Percentiles rank a stretch among this genome's conserved stretches.
Evolutionary conservation across 164 flowering plant species (phyloP).

Genomic region (Chimonanthus praecox): DNA sequence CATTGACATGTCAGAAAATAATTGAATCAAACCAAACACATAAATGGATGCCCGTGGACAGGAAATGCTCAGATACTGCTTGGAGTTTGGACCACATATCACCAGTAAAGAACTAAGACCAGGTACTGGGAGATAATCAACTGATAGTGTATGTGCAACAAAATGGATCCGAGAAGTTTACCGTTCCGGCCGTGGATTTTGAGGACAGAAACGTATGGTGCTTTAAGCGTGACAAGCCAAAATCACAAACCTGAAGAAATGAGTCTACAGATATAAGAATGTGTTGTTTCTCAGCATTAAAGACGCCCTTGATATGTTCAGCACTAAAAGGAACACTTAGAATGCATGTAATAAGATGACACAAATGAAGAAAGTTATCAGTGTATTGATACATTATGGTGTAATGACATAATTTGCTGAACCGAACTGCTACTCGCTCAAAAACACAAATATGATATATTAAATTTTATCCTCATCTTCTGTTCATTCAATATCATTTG

Average conservation of each 20-base stretch:
- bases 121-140: not conserved
- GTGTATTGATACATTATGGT: not conserved
- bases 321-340: not conserved
- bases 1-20: not conserved
- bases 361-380: not conserved
- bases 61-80: not conserved
- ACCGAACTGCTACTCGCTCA: not conserved
- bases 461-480: too few species aligned
- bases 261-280: not conserved
- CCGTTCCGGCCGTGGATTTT: slow-evolving; percentile 97
- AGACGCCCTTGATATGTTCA: not conserved
- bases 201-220: slow-evolving; percentile 93
- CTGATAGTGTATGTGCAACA: not conserved
- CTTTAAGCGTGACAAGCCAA: slow-evolving; percentile 92
- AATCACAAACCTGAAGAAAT: slow-evolving; percentile 74
- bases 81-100: not conserved
- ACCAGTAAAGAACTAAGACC: not conserved
- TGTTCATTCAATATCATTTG: too few species aligned
- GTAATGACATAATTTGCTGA: not conserved
- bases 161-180: slow-evolving; percentile 22
- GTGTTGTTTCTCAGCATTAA: not conserved
- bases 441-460: too few species aligned
- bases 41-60: not conserved
- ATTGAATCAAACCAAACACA: not conserved
- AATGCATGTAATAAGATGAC: not conserved